Evolutionary conservation across 441 rosid species (phyloP).

Genomic region (Macaranga tanarius): DNA sequence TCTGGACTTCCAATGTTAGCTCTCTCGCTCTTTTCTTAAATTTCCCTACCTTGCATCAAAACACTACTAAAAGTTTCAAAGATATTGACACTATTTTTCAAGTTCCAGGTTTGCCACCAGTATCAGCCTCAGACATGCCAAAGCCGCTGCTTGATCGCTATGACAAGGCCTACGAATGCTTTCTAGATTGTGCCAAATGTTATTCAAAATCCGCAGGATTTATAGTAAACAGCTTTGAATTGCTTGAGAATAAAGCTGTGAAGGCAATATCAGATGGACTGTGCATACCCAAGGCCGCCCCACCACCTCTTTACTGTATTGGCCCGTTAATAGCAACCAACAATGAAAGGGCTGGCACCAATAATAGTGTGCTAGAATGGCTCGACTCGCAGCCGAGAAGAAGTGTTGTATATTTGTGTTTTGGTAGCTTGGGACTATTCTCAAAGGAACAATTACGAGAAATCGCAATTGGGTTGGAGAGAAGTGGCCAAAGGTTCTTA

Average conservation of each 20-base stretch:
- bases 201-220: conserved; percentile 30
- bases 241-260: conserved; percentile 33
- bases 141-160: conserved; percentile 22
- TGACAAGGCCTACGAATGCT: conserved; percentile 21
- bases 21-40: conserved; percentile 16
- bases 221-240: conserved; percentile 41
- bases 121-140: conserved; percentile 29
- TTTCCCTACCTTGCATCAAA: conserved; percentile 30
- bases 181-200: not conserved
- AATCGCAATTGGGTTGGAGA: conserved; percentile 33
- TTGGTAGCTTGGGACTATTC: conserved; percentile 42
- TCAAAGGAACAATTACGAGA: conserved; percentile 31
- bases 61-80: conserved; percentile 27
- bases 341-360: not conserved
- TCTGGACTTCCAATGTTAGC: conserved; percentile 32
- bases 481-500: conserved; percentile 31
- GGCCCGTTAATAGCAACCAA: conserved; percentile 42
- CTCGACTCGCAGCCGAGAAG: conserved; percentile 31
- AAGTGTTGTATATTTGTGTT: conserved; percentile 35
- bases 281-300: conserved; percentile 25
- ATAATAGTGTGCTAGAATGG: conserved; percentile 31
- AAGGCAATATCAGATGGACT: conserved; percentile 36
- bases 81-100: conserved; percentile 21
- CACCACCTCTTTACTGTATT: conserved; percentile 40
- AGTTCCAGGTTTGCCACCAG: conserved; percentile 34